These are phyloP conservation scores for Penicillium egyptiacum DNA, from an alignment of 495 filamentous ascomycete genomes.

Conservation along the genomic window DNA sequence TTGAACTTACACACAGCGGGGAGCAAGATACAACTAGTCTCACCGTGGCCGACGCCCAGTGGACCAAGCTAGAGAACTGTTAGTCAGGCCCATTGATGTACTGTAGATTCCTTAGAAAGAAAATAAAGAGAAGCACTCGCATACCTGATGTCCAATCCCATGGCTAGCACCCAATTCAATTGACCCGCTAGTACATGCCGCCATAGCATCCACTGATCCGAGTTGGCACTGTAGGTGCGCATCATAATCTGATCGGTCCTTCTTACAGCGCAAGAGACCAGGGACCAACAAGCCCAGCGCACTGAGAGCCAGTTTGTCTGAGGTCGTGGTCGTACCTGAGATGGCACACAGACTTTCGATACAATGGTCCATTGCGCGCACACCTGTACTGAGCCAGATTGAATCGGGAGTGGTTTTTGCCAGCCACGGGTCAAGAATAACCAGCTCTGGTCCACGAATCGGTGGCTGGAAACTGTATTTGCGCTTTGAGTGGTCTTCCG, in stretches of 20 bases:
- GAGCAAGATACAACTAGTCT: constrained; percentile 65
- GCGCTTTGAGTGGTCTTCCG: constrained; percentile 50
- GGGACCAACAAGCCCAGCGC: constrained; percentile 53
- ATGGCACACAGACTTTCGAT: constrained; percentile 57
- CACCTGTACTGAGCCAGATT: constrained; percentile 62
- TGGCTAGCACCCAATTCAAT: constrained; percentile 60
- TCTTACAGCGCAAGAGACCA: constrained; percentile 51
- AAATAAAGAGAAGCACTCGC: background rate
- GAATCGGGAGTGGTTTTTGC: constrained; percentile 54
- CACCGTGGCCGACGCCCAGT: constrained; percentile 62
- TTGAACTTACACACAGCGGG: constrained; percentile 63
- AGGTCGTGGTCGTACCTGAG: constrained; percentile 33
- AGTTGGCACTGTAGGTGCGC: constrained; percentile 54
- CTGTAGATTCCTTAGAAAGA: background rate
- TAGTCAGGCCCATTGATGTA: background rate
- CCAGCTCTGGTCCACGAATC: constrained; percentile 47
- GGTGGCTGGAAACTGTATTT: constrained; percentile 55
- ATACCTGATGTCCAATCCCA: constrained; percentile 64
- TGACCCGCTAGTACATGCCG: constrained; percentile 42
- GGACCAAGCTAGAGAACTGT: constrained; percentile 50
- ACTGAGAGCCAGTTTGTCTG: constrained; percentile 42
- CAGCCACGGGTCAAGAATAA: constrained; percentile 61
- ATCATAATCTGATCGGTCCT: constrained; percentile 42
- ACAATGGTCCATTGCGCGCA: constrained; percentile 66
- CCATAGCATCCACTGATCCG: constrained; percentile 58